Base-by-base conservation (phyloP, 179 eudicot species). In the Spergularia azorica region DNA sequence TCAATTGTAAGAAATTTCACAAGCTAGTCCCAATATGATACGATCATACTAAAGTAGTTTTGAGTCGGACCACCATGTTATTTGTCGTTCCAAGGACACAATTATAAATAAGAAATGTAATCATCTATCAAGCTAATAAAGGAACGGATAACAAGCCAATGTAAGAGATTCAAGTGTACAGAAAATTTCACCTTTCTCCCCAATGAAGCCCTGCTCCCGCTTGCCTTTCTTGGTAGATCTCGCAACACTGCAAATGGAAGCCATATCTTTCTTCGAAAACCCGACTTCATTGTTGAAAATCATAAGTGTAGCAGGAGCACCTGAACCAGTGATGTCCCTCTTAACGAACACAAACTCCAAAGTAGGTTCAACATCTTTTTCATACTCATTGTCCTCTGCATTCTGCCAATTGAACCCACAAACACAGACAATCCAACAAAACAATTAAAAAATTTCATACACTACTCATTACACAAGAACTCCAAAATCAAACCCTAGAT, bases 231-330 rank as follows among this genome's bases (percentile, higher is more conserved):
- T 87, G 20, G 89, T 84, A 2, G 89, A 87, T 13, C 81, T 48
- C 32, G 83, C 89, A 18, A 86, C 72, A 26, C 89, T 84, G 51
- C 89, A 84, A 63, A 86, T 70, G 41, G 87, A 86, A 3, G 61
- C 79, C 60, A 86, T 78, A 20, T 84, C 72, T 10, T 75, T 21
- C 71, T 39, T 67, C 3, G 79, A 72, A 73, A 86, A 86, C 2
- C 87, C 87, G 6, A 77, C 72, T 43, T 84, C 87, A 62, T 86
- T 84, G 69, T 86, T 86, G 58, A 84, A 86, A 12, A 86, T 80
- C 18, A 86, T 20, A 0, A 86, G 84, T 0, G 89, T 82, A 1
- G 67, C 83, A 2, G 82, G 73, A 76, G 89, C 83, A 13, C 84
- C 81, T 43, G 17, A 58, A 3, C 82, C 83, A 2, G 85, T 79